Evolutionary conservation across 2,329 filamentous ascomycete genomes (phyloP).

Genomic region (Xylaria sp.): DNA sequence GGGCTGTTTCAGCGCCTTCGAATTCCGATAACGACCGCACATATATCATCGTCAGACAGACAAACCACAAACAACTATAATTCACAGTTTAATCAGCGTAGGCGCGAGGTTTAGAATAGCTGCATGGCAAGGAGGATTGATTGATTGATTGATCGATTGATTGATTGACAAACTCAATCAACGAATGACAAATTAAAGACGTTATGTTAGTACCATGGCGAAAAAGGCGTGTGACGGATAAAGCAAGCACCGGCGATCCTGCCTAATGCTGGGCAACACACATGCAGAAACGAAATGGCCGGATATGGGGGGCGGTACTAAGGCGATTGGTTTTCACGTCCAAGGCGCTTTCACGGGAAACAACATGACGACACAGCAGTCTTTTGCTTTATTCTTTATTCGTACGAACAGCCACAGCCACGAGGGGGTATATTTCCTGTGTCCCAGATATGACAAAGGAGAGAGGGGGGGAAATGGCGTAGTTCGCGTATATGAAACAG

Average conservation of each 20-base stretch:
- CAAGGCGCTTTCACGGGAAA: slow-evolving; percentile 8
- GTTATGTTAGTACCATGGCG: slow-evolving; percentile 4
- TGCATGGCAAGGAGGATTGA: slow-evolving; percentile 1
- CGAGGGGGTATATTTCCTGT: slow-evolving; percentile 26
- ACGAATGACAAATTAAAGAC: background rate
- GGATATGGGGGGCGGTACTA: no score
- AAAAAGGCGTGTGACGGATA: slow-evolving; percentile 6
- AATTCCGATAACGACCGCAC: slow-evolving; percentile 63
- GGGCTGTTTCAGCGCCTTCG: slow-evolving; percentile 79
- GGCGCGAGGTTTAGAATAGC: background rate
- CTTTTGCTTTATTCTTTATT: slow-evolving; percentile 17
- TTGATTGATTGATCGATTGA: background rate
- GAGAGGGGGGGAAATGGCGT: slow-evolving; percentile 14
- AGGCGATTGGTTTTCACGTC: slow-evolving; percentile 13
- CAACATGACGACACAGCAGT: slow-evolving; percentile 12
- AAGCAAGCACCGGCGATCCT: background rate
- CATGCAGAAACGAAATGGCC: background rate
- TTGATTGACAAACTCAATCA: slow-evolving; percentile 10
- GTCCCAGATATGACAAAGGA: slow-evolving; percentile 10
- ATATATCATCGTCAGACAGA: background rate
- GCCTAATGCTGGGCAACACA: slow-evolving; percentile 1
- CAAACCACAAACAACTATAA: slow-evolving; percentile 1
- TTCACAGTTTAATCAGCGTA: slow-evolving; percentile 6
- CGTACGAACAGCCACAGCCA: slow-evolving; percentile 23
- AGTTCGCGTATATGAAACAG: slow-evolving; percentile 23